Percentiles rank a stretch among this genome's conserved stretches.
Conservation (phyloP, 305 asterid genomes). For the Withania somnifera region DNA sequence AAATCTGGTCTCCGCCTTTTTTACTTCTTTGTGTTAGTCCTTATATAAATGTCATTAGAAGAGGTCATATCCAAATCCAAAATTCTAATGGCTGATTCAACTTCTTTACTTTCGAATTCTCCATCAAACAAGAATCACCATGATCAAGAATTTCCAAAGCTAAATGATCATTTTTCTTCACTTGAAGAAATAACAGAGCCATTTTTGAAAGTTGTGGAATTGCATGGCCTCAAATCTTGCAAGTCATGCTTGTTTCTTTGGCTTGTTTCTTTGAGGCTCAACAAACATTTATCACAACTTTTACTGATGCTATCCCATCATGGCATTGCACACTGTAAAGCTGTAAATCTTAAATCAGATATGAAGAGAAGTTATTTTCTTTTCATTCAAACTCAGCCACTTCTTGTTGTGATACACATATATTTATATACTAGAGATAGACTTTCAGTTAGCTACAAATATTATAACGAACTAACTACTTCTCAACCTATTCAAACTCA, state of each 20-base stretch:
- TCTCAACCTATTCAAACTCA: too few species aligned
- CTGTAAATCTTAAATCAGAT: too few species aligned
- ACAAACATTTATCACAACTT: slow-evolving; percentile 14
- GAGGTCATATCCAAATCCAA: neutral
- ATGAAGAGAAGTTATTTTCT: too few species aligned
- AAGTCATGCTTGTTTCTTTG: slow-evolving; percentile 15
- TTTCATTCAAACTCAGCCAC: too few species aligned
- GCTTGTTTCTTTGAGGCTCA: slow-evolving; percentile 21
- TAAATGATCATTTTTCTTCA: neutral
- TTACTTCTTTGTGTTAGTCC: neutral
- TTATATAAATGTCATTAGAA: neutral
- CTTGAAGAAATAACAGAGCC: slow-evolving; percentile 13
- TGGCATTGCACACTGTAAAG: slow-evolving; percentile 16
- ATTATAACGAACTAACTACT: too few species aligned
- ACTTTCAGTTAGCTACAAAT: too few species aligned
- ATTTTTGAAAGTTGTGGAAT: slow-evolving; percentile 4
- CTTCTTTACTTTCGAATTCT: neutral
- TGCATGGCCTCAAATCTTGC: slow-evolving; percentile 17
- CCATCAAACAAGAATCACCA: neutral
- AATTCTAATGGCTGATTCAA: slow-evolving; percentile 3
- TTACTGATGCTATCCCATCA: slow-evolving; percentile 13
- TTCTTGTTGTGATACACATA: too few species aligned
- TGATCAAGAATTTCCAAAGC: neutral
- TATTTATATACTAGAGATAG: too few species aligned
- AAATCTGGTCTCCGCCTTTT: too few species aligned